Percentiles rank a stretch among this genome's conserved stretches.
Evolutionary conservation across 2,329 filamentous ascomycete species (phyloP).

Genomic region (Fusarium ramigenum): DNA sequence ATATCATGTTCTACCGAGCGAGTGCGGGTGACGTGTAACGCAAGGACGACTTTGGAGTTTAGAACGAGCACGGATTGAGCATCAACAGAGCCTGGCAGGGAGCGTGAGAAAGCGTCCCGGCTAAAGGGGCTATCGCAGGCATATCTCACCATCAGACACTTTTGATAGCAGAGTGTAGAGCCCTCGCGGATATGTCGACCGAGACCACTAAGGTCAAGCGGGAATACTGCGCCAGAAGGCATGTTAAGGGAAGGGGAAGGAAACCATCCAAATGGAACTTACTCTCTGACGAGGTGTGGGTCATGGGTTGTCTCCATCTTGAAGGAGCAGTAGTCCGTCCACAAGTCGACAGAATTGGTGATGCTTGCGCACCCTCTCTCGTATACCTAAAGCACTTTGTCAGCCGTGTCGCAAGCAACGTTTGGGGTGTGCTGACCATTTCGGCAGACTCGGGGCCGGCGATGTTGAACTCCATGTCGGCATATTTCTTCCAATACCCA

Average conservation of each 20-base stretch:
- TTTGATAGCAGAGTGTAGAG: slow-evolving; percentile 52
- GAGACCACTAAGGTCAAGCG: slow-evolving; percentile 55
- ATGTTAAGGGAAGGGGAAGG: slow-evolving; percentile 75
- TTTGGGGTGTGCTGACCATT: slow-evolving; percentile 71
- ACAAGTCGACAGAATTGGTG: slow-evolving; percentile 92
- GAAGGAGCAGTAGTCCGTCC: slow-evolving; percentile 97
- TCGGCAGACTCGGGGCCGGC: slow-evolving; percentile 96
- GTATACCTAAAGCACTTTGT: slow-evolving; percentile 73
- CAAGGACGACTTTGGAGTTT: slow-evolving; percentile 53
- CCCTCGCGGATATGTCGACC: slow-evolving; percentile 47
- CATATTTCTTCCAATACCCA: slow-evolving; percentile 99
- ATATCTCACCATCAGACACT: slow-evolving; percentile 74
- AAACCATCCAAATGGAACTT: slow-evolving; percentile 79
- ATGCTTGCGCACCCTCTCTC: slow-evolving; percentile 95
- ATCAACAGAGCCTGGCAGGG: slow-evolving; percentile 69
- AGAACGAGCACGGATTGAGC: slow-evolving; percentile 47
- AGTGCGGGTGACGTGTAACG: slow-evolving; percentile 48
- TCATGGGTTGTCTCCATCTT: slow-evolving; percentile 98
- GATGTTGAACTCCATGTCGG: slow-evolving; percentile 96
- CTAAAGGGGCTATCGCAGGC: slow-evolving; percentile 66
- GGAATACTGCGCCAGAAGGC: slow-evolving; percentile 57
- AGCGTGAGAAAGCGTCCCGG: slow-evolving; percentile 73
- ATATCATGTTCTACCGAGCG: slow-evolving; percentile 50
- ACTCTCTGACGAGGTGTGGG: slow-evolving; percentile 97
- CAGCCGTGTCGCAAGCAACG: neutral